A percentile compares a stretch with the other conserved stretches of the same genome.
These are phyloP conservation scores for Cicer yamashitae DNA, from an alignment of 306 rosid genomes.

Conservation along the genomic window DNA sequence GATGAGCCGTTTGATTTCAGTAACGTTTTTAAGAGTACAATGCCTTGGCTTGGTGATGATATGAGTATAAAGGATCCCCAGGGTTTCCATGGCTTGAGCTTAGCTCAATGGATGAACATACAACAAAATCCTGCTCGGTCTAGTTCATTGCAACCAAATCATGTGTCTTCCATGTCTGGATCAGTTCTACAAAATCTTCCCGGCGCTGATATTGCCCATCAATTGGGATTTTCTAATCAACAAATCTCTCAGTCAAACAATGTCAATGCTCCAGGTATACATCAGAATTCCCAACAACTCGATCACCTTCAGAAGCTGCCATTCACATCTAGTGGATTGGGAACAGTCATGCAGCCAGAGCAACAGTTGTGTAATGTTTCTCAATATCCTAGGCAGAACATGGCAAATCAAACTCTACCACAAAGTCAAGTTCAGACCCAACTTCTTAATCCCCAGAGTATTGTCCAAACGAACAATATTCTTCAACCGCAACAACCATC, in stretches of 20 bases:
- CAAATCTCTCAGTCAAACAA: slow-evolving; percentile 74
- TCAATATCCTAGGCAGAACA: slow-evolving; percentile 62
- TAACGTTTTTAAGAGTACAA: slow-evolving; percentile 69
- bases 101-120: slow-evolving; percentile 99
- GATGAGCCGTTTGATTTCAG: slow-evolving; percentile 79
- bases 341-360: slow-evolving; percentile 60
- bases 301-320: slow-evolving; percentile 76
- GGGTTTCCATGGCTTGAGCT: slow-evolving; percentile 77
- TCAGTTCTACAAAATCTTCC: slow-evolving; percentile 71
- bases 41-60: slow-evolving; percentile 95
- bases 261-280: slow-evolving; percentile 64
- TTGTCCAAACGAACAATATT: slow-evolving; percentile 56
- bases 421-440: slow-evolving; percentile 74
- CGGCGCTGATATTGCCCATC: slow-evolving; percentile 73
- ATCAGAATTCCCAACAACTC: slow-evolving; percentile 75
- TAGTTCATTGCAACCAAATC: slow-evolving; percentile 75
- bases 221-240: slow-evolving; percentile 68
- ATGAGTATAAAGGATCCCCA: slow-evolving; percentile 83
- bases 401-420: slow-evolving; percentile 63
- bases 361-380: slow-evolving; percentile 67
- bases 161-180: slow-evolving; percentile 66
- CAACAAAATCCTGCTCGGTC: slow-evolving; percentile 77
- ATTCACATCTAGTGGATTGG: slow-evolving; percentile 55
- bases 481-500: slow-evolving; percentile 64
- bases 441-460: slow-evolving; percentile 71